Conservation (phyloP, 441 rosid species). For the Kokia cookei region DNA sequence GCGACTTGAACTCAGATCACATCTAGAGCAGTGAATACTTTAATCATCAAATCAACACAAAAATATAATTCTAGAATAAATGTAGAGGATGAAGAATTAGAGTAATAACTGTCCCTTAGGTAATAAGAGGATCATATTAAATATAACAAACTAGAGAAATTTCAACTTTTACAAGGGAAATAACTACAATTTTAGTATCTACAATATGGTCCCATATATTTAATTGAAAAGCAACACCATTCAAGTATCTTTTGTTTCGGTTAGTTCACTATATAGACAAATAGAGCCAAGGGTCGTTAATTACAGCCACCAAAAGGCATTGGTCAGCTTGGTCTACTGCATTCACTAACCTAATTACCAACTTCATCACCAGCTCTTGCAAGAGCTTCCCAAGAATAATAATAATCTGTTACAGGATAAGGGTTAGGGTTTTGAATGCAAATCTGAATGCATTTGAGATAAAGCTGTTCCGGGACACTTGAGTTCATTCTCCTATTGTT, state of each 20-base stretch:
- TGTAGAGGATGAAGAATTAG: too few relatives aligned
- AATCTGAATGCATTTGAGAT: neutral
- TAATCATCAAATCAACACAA: too few relatives aligned
- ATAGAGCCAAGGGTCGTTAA: neutral
- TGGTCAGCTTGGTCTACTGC: neutral
- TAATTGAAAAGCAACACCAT: neutral
- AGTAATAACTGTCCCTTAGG: too few relatives aligned
- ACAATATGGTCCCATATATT: neutral
- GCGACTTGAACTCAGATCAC: too few relatives aligned
- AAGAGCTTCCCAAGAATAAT: neutral
- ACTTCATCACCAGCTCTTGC: neutral
- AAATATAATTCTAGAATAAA: too few relatives aligned
- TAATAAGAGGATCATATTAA: too few relatives aligned
- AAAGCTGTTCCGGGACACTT: conserved; percentile 12
- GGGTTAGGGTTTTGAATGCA: neutral
- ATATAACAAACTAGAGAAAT: too few relatives aligned
- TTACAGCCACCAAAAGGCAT: neutral
- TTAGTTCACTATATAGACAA: neutral
- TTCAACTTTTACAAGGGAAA: too few relatives aligned
- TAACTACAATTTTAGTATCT: too few relatives aligned
- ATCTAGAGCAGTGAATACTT: too few relatives aligned
- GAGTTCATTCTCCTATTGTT: neutral
- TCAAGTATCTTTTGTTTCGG: neutral
- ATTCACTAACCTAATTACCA: neutral
- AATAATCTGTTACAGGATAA: neutral